Evolutionary conservation across 106 monocot genomes (phyloP), one percentile per base, ranked within the genome.

Genomic region (Apostasia ramifera): DNA sequence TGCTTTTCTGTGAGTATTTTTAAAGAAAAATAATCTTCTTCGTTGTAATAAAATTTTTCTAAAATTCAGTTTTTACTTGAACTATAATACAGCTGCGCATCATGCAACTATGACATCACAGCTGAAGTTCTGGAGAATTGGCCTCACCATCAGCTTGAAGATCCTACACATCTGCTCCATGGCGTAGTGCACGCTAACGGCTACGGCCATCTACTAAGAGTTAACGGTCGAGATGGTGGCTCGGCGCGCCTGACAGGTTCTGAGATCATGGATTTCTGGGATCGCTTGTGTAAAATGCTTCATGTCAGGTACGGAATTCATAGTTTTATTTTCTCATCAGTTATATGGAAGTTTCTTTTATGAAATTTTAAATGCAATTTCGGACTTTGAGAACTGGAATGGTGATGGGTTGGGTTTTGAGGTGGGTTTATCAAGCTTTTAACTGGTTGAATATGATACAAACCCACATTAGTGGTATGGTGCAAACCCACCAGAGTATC

Each of bases 261-360:
- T 70, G 86, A 89, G 53, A 85, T 92, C 2, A 90, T 98, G 92
- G 68, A 71, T 6, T 97, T 97, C 63, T 97, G 97, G 97, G 97
- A 92, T 61, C 89, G 86, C 6, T 54, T 97, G 26, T 97, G 97
- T 68, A 83, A 73, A 61, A 67, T 79, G 74, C 85, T 97, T 26
- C 80, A 57, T 37, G 86, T 97, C 77, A 92, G 95, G 95, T 95
- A 78, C 70, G 40, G 10, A 58, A 71, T 60, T 13, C 1, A 13
- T 8, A 42, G 3, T 4, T 40, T 47, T 69, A 46, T 1, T 55
- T 56, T n/a, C 8, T 56, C 14, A 4, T 45, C 2, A 26, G 26
- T 26, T 26, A 26, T 26, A 26, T 26, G 26, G 26, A 26, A 26
- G 26, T 26, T 26, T 26, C 26, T 26, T 26, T 26, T 26, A 26